A percentile compares a stretch with the other conserved stretches of the same genome.
phyloP scores from a whole-genome alignment of 2,329 filamentous ascomycete genomes.

The Zelopaecilomyces penicillatus region DNA sequence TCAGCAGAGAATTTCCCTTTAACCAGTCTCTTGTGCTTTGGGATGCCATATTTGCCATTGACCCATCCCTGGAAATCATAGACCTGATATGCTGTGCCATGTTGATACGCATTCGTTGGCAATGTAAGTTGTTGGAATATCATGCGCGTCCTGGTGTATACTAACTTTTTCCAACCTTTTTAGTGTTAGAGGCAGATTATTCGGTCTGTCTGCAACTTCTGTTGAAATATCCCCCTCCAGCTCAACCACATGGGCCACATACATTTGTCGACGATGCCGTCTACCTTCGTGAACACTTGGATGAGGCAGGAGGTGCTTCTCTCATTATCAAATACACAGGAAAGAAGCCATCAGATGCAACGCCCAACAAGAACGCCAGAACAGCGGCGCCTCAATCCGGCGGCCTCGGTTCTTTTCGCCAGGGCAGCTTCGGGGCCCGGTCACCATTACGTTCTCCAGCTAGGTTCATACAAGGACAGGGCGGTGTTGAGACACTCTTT shows the following conservation, averaged over 20 bases:
- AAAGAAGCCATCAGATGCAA: conserved; percentile 32
- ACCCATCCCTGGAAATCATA: conserved; percentile 69
- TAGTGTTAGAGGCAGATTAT: conserved; percentile 81
- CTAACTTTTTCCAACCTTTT: conserved; percentile 1
- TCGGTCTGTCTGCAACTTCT: conserved; percentile 74
- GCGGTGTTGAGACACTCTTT: conserved; percentile 60
- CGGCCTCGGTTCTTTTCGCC: conserved; percentile 28
- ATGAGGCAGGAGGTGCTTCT: conserved; percentile 50
- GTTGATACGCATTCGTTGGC: conserved; percentile 86
- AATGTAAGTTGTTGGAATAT: conserved; percentile 46
- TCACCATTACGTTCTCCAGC: conserved; percentile 40
- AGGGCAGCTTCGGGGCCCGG: conserved; percentile 31
- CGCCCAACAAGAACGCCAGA: conserved; percentile 4
- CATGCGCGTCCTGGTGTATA: no score
- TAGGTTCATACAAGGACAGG: conserved; percentile 47
- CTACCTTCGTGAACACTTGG: conserved; percentile 60
- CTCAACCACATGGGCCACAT: conserved; percentile 55
- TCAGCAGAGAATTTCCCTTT: conserved; percentile 88
- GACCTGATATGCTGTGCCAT: conserved; percentile 91
- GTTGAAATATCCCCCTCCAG: conserved; percentile 70
- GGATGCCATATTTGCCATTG: conserved; percentile 86
- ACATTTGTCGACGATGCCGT: conserved; percentile 82
- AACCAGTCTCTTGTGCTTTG: conserved; percentile 76
- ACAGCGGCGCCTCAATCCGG: conserved; percentile 27
- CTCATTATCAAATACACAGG: conserved; percentile 66